Evolutionary conservation across 352 stramenopile species (phyloP), one percentile per base, ranked within the genome.

Genomic region (Phytophthora citricola): DNA sequence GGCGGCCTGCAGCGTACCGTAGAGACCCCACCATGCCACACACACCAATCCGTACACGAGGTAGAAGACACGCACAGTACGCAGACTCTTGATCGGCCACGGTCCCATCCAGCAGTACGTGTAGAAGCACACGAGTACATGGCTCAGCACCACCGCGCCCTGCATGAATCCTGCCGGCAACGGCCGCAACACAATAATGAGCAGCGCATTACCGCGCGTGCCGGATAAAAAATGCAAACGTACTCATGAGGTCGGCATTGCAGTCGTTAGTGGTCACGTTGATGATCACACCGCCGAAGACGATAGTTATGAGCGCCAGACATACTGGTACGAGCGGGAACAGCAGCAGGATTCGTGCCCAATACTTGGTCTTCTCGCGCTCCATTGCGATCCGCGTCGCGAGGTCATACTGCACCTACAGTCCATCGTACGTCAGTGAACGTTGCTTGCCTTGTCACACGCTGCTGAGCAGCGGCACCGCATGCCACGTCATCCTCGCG

Each of bases 101-200:
- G 73, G 79, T 0, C 81, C 79, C 69, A 91, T 90, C 84, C 81
- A 92, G 55, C 79, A 89, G 45, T 90, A 91, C 40, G 84, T 73
- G 58, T 84, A 92, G 55, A 92, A 92, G 44, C 79, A 62, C 12
- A 91, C 74, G 7, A 89, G 68, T 24, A 90, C 40, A 54, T 92
- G 82, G 60, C 81, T 91, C 26, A 92, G 55, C 41, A 83, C 69
- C 12, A 92, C 81, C 1, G 84, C 81, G 32, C 84, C 84, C 43
- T 88, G 81, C 61, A 92, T 46, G 44, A 90, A 90, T 48, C 68
- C 83, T 92, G 49, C 9, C 51, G 39, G 17, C 22, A 29, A 15
- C 11, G 22, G n/a, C 3, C 36, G 45, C 24, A 67, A 61, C 49
- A 62, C 45, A 58, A 43, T 24, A 66, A 49, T 59, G 17, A 58